phyloP scores from a whole-genome alignment of 2,329 filamentous ascomycete genomes.

The Escovopsis weberi region DNA sequence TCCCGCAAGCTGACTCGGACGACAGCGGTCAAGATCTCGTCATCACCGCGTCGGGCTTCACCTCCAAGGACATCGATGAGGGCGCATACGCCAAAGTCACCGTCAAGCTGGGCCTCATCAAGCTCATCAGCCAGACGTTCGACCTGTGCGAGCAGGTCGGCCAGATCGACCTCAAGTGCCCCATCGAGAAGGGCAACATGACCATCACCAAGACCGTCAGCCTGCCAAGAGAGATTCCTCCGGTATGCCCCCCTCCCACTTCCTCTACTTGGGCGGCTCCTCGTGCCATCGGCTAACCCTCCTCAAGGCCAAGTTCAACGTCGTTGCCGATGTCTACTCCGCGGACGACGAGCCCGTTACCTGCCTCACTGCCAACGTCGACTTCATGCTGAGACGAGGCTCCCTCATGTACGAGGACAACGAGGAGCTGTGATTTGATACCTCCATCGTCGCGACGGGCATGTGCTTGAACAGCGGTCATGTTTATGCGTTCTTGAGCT shows the following conservation, averaged over 20 bases:
- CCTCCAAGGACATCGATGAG: conserved; percentile 56
- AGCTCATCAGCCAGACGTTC: conserved; percentile 63
- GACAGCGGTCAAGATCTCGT: conserved; percentile 59
- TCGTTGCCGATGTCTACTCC: conserved; percentile 72
- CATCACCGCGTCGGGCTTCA: conserved; percentile 65
- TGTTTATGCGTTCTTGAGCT: no score
- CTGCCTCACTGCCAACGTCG: conserved; percentile 65
- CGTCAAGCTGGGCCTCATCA: conserved; percentile 92
- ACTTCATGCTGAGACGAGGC: conserved; percentile 34
- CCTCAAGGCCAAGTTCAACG: conserved; percentile 70
- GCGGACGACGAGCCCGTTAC: conserved; percentile 62
- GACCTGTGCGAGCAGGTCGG: conserved; percentile 81
- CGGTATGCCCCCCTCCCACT: conserved; percentile 42
- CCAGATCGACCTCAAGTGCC: conserved; percentile 82
- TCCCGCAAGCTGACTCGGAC: no score
- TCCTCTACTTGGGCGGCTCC: no score
- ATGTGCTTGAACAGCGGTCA: no score
- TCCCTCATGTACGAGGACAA: conserved; percentile 16
- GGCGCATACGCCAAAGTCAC: conserved; percentile 70
- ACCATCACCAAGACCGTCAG: conserved; percentile 67
- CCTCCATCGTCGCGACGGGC: no score
- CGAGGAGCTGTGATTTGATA: conserved; percentile 24
- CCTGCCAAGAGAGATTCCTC: conserved; percentile 74
- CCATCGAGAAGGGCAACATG: conserved; percentile 65
- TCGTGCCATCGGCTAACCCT: conserved; percentile 11